phyloP scores from a whole-genome alignment of 73 alveolate genomes.

The Effrenium voratum region DNA sequence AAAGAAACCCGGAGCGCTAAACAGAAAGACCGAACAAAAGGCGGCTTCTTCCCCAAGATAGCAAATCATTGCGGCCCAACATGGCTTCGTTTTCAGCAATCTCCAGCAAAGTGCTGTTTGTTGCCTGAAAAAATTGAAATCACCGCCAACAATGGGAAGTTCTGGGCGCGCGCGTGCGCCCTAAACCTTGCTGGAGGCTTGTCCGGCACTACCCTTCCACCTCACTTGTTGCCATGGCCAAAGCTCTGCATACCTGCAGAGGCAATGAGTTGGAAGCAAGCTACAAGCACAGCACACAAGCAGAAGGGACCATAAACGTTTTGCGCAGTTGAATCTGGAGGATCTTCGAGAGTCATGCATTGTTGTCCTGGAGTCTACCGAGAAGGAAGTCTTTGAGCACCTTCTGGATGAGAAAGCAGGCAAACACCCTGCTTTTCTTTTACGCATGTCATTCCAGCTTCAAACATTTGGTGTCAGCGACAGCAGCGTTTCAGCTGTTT shows the following conservation, averaged over 20 bases:
- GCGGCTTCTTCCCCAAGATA: neutral
- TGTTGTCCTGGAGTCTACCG: neutral
- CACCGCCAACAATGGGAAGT: neutral
- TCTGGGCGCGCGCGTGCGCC: neutral
- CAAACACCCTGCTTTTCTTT: neutral
- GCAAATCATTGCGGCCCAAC: neutral
- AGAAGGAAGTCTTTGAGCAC: neutral
- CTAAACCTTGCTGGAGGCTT: neutral
- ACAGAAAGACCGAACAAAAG: neutral
- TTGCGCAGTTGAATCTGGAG: neutral
- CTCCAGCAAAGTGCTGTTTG: neutral
- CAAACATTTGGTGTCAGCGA: neutral
- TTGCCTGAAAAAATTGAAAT: too few relatives aligned
- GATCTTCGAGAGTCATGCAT: neutral
- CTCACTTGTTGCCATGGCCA: neutral
- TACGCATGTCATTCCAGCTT: neutral
- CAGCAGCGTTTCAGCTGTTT: neutral
- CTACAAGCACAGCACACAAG: neutral
- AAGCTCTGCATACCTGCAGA: neutral
- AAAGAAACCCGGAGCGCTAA: neutral
- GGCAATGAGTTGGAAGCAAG: neutral
- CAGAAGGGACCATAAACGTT: neutral
- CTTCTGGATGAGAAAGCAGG: neutral
- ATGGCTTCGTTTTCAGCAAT: neutral
- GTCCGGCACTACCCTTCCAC: neutral